These are phyloP conservation scores for Coemansia sp. DNA, from an alignment of 192 early-diverging fungal species.

Conservation along the genomic window DNA sequence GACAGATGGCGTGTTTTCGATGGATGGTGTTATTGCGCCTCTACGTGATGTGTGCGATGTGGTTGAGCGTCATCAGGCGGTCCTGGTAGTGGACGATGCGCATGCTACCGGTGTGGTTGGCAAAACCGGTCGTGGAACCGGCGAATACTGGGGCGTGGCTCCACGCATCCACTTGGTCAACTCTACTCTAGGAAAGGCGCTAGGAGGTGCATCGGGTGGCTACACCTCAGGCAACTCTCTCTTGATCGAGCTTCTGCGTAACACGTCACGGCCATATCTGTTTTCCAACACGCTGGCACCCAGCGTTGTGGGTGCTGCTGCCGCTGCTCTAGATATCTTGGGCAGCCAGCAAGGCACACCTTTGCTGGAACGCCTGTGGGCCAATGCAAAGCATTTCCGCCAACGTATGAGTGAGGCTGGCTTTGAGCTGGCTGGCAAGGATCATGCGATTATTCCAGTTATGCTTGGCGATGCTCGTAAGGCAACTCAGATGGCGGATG, in stretches of 20 bases:
- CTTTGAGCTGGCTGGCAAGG: conserved; percentile 62
- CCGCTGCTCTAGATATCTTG: conserved; percentile 54
- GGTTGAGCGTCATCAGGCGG: conserved; percentile 67
- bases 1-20: conserved; percentile 68
- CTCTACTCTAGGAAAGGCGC: conserved; percentile 60
- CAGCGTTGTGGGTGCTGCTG: conserved; percentile 55
- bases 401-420: conserved; percentile 58
- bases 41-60: conserved; percentile 64
- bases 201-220: conserved; percentile 57
- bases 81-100: conserved; percentile 73
- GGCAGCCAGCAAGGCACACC: conserved; percentile 39
- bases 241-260: conserved; percentile 51
- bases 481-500: conserved; percentile 54
- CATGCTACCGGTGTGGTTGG: conserved; percentile 71
- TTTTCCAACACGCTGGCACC: conserved; percentile 61
- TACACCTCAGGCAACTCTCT: conserved; percentile 51
- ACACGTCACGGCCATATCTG: conserved; percentile 57
- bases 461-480: conserved; percentile 59
- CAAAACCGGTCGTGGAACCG: conserved; percentile 61
- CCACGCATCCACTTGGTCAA: conserved; percentile 59
- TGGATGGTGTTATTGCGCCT: conserved; percentile 66
- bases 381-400: conserved; percentile 63
- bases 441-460: conserved; percentile 59
- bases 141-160: conserved; percentile 62
- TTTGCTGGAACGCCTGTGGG: conserved; percentile 57